Evolutionary conservation across 805 yeast species (phyloP), one percentile per base, ranked within the genome.

Genomic region (Barnettozyma siamensis): DNA sequence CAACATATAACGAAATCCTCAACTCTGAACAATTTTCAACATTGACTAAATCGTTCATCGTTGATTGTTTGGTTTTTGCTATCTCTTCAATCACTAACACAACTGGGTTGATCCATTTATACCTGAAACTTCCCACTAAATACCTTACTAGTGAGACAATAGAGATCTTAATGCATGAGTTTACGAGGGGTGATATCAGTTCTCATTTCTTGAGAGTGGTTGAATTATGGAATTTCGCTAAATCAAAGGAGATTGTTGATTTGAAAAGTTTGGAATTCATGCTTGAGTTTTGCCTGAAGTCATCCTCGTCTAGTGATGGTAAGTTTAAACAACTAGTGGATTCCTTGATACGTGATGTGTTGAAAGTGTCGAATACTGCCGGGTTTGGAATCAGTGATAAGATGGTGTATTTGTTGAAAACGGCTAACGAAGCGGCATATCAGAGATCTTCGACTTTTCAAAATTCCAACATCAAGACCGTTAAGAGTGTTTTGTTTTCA

Each of bases 81-180:
- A 23, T 49, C 1, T 34, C 50, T 0, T 34, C 28, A 1, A 7
- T 35, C 1, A 45, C 54, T 16, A 54, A 53, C 31, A 37, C 37
- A 2, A 49, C 54, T 1, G 58, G 58, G 13, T 42, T 50, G 7
- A 32, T 53, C 4, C 47, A 43, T 26, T 39, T 38, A 2, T 52
- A 50, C 26, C 37, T 47, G 6, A 34, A 34, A 9, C 15, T 49
- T 4, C 52, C 48, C 3, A 7, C 21, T 1, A 7, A 20, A 2
- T 10, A 30, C 4, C 13, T 45, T 5, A 40, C 46, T 27, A 9
- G 29, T 1, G 32, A 36, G 6, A 33, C 48, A 3, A 46, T 30
- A 27, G 43, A 43, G 15, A 45, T 47, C 5, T 8, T 54, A 16
- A 35, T 51, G 7, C 50, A 43, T 31, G 40, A 45, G 6, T 42